Evolutionary conservation across 441 rosid species (phyloP).

Genomic region (Theobroma grandiflorum): DNA sequence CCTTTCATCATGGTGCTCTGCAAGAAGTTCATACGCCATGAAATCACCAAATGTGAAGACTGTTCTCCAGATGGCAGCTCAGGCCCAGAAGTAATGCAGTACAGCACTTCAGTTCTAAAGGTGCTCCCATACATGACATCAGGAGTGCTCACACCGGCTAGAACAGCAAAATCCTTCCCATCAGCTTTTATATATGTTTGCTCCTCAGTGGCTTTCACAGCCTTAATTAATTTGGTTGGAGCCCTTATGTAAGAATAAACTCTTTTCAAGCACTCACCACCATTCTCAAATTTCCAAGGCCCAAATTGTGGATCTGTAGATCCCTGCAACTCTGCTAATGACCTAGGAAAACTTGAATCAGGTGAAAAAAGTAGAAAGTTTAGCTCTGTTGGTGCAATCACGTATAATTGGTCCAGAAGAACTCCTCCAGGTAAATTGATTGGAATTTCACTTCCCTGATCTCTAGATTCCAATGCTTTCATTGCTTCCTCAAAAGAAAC

Average conservation of each 20-base stretch:
- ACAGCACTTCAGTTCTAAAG: slow-evolving; percentile 78
- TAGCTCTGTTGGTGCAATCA: slow-evolving; percentile 67
- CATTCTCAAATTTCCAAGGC: slow-evolving; percentile 79
- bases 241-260: slow-evolving; percentile 76
- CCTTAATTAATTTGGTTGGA: slow-evolving; percentile 78
- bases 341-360: slow-evolving; percentile 64
- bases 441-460: slow-evolving; percentile 70
- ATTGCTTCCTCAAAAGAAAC: slow-evolving; percentile 68
- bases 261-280: slow-evolving; percentile 68
- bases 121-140: slow-evolving; percentile 90
- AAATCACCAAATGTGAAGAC: slow-evolving; percentile 73
- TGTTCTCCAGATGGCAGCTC: slow-evolving; percentile 85
- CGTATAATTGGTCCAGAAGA: slow-evolving; percentile 73
- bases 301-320: slow-evolving; percentile 78
- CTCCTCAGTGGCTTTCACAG: slow-evolving; percentile 87
- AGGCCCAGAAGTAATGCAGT: slow-evolving; percentile 83
- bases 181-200: slow-evolving; percentile 82
- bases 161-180: slow-evolving; percentile 71
- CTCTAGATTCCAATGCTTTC: slow-evolving; percentile 70
- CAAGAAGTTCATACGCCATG: slow-evolving; percentile 89
- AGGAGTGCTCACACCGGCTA: slow-evolving; percentile 76
- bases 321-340: slow-evolving; percentile 80
- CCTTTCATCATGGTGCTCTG: slow-evolving; percentile 95
- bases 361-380: slow-evolving; percentile 73
- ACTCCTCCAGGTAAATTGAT: slow-evolving; percentile 84